phyloP scores from a whole-genome alignment of 2,329 filamentous ascomycete species.

The Mollisiaceae sp. region DNA sequence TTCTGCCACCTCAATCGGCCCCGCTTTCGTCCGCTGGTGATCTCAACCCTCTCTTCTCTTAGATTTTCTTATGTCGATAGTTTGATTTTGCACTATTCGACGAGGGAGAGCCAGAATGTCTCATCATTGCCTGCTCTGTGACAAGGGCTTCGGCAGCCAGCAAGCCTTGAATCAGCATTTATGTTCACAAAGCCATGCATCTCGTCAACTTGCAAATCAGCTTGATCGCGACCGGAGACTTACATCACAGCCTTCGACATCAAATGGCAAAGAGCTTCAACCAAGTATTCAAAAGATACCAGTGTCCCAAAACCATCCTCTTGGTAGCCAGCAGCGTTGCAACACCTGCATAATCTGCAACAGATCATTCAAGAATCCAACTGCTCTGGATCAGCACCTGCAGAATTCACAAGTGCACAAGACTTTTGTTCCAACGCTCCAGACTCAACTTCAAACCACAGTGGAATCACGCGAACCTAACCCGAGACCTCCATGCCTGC shows the following conservation, averaged over 20 bases:
- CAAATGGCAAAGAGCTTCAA: background rate
- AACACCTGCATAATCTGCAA: background rate
- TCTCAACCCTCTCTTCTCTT: background rate
- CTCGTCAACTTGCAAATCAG: background rate
- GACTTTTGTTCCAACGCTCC: constrained; percentile 7
- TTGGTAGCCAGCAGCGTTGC: background rate
- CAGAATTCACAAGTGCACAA: constrained; percentile 22
- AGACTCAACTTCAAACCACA: background rate
- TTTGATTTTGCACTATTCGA: background rate
- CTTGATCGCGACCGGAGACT: background rate
- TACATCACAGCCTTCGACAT: background rate
- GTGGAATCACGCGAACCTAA: background rate
- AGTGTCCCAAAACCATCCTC: background rate
- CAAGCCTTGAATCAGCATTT: background rate
- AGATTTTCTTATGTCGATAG: background rate
- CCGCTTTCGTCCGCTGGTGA: background rate
- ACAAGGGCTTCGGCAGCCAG: background rate
- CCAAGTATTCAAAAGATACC: background rate
- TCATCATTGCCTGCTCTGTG: background rate
- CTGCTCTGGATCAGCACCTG: constrained; percentile 21
- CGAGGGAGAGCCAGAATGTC: background rate
- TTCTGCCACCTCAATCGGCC: no score
- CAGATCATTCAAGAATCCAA: constrained; percentile 20
- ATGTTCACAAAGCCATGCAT: background rate
- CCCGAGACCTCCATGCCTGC: background rate